Evolutionary conservation across 768 basidiomycete genomes (phyloP), one percentile per base, ranked within the genome.

Genomic region (Royoungia palumana): DNA sequence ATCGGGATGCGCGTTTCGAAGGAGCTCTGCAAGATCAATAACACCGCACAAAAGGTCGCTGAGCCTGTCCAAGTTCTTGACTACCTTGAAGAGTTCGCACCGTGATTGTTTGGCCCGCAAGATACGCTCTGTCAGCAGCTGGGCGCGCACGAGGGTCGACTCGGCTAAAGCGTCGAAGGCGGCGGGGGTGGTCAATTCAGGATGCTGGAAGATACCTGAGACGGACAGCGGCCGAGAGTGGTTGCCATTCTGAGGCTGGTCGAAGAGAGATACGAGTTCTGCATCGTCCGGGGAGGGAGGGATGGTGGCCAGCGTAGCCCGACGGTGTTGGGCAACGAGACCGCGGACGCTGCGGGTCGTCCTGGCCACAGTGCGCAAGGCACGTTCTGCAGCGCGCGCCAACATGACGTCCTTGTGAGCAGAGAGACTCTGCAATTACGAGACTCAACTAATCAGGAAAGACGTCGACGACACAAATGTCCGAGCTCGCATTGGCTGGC

Each of bases 21-120:
- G 77, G 42, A 96, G 78, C 67, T 99, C 96, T 44, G 93, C 89
- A 50, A 97, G 81, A 71, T 99, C 96, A 53, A 97, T 97, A 52
- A 99, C 93, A 11, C 90, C 86, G 60, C 96, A 99, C 3, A 99
- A 73, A 69, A 95, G 77, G 73, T 99, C 94, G 65, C 94, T 97
- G 57, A 99, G 82, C 53, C 95, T 77, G 73, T 99, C 96, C 52
- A 99, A 72, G 66, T 95, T 96, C 76, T 97, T 97, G 51, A 97
- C 90, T 10, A 92, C 92, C 68, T 85, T 80, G 51, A 84, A 73
- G 41, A 95, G 74, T 66, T 95, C 94, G 44, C 75, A 69, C 32
- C 81, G 76, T 5, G 87, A 86, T 60, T 87, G 76, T 61, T 81
- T 75, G 9, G 89, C 86, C 13, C 79, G 77, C 42, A 88, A 69